phyloP scores from a whole-genome alignment of 495 filamentous ascomycete genomes.

The Penicillium roqueforti region DNA sequence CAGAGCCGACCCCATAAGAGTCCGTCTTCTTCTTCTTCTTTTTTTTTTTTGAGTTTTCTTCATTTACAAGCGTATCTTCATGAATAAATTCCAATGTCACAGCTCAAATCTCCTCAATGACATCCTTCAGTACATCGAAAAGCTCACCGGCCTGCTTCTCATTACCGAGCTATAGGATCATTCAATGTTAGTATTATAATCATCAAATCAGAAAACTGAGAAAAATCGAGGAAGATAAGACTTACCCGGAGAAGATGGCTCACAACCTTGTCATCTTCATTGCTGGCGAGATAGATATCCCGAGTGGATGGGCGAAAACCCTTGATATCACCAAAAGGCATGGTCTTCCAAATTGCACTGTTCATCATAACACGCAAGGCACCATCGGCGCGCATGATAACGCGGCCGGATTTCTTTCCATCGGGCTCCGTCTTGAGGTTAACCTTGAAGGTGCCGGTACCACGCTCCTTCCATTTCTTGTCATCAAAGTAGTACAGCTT shows the following conservation, averaged over 20 bases:
- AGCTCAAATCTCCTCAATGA: background rate
- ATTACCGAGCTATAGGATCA: background rate
- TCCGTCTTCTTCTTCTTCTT: too few species aligned
- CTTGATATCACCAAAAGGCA: conserved; percentile 60
- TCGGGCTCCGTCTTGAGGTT: conserved; percentile 59
- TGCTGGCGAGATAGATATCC: conserved; percentile 53
- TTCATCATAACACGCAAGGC: conserved; percentile 85
- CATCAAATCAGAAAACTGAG: background rate
- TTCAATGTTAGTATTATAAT: background rate
- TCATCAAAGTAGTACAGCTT: conserved; percentile 72
- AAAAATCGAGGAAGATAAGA: background rate
- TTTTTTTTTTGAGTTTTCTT: background rate
- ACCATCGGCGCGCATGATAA: conserved; percentile 86
- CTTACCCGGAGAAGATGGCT: conserved; percentile 69
- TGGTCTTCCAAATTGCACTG: conserved; percentile 65
- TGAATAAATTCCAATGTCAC: too few species aligned
- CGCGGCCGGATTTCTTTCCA: conserved; percentile 53
- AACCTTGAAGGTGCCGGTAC: conserved; percentile 76
- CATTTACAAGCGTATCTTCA: background rate
- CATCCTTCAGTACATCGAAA: background rate
- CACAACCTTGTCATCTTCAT: conserved; percentile 54
- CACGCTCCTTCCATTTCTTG: conserved; percentile 85
- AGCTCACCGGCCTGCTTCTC: background rate
- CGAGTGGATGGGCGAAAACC: conserved; percentile 49
- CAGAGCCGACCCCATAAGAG: too few species aligned